Evolutionary conservation across 176 grass and related monocot species (phyloP).

Genomic region (Paspalum vaginatum): DNA sequence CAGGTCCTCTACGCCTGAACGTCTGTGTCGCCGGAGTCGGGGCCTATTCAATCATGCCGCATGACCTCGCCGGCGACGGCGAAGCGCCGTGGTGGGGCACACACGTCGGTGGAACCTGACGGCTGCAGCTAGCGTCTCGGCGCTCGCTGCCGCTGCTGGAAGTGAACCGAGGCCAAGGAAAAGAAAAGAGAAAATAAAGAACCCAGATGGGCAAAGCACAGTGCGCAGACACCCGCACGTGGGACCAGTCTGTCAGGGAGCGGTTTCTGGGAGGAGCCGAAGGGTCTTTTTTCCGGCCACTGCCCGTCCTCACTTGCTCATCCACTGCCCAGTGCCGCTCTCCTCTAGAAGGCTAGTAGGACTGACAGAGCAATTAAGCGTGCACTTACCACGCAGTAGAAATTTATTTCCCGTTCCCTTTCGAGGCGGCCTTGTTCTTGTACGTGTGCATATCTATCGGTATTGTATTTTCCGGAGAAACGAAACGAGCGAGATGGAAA

Average conservation of each 20-base stretch:
- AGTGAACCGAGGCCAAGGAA: too few relatives aligned
- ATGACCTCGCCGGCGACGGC: background rate
- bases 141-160: background rate
- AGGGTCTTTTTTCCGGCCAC: background rate
- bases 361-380: background rate
- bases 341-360: too few relatives aligned
- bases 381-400: constrained; percentile 10
- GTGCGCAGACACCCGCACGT: background rate
- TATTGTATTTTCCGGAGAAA: background rate
- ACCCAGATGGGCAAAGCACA: background rate
- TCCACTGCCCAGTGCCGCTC: too few relatives aligned
- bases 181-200: background rate
- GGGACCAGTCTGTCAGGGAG: background rate
- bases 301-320: too few relatives aligned
- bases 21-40: constrained; percentile 4
- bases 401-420: background rate
- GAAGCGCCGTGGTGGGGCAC: background rate
- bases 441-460: background rate
- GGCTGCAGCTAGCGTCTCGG: background rate
- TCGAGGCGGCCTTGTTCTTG: background rate
- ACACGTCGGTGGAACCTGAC: background rate
- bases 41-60: background rate
- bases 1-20: constrained; percentile 74
- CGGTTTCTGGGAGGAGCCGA: background rate
- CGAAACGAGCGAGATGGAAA: background rate